Evolutionary conservation across 2,329 filamentous ascomycete genomes (phyloP).

Genomic region (Sclerotinia borealis): DNA sequence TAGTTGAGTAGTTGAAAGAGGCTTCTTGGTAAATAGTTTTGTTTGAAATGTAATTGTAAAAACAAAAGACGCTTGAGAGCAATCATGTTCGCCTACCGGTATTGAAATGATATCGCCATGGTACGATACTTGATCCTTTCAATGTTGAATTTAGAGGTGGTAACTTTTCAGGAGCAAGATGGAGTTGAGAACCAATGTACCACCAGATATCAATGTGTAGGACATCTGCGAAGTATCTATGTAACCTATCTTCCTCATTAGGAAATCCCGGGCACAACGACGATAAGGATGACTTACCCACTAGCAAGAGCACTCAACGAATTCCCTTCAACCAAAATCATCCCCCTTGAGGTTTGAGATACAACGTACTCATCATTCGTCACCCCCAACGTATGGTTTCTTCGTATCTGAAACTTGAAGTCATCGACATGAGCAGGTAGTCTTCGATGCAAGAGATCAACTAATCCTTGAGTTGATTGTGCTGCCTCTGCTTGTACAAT

Average conservation of each 20-base stretch:
- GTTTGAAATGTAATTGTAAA: not conserved
- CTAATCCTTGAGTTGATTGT: conserved; percentile 18
- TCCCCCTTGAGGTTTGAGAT: conserved; percentile 23
- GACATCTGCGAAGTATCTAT: conserved; percentile 38
- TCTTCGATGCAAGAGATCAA: conserved; percentile 18
- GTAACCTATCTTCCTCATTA: conserved; percentile 9
- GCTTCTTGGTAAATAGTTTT: not conserved
- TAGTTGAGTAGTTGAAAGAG: not conserved
- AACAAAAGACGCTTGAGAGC: not conserved
- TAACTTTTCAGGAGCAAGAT: conserved; percentile 32
- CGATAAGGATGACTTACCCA: not conserved
- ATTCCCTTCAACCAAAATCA: conserved; percentile 8
- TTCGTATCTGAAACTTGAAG: conserved; percentile 18
- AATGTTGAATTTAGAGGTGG: conserved; percentile 32
- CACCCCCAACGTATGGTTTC: not conserved
- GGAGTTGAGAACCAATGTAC: conserved; percentile 39
- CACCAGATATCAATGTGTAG: conserved; percentile 42
- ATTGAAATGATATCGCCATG: conserved; percentile 46
- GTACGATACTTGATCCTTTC: conserved; percentile 37
- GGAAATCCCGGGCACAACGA: not conserved
- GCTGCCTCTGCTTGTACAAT: not conserved
- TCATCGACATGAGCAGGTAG: conserved; percentile 19
- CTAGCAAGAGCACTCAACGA: not conserved
- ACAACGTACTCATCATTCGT: conserved; percentile 20
- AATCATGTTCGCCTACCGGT: conserved; percentile 33